Conservation (phyloP, 306 rosid genomes). For the Cicer arietinum region DNA sequence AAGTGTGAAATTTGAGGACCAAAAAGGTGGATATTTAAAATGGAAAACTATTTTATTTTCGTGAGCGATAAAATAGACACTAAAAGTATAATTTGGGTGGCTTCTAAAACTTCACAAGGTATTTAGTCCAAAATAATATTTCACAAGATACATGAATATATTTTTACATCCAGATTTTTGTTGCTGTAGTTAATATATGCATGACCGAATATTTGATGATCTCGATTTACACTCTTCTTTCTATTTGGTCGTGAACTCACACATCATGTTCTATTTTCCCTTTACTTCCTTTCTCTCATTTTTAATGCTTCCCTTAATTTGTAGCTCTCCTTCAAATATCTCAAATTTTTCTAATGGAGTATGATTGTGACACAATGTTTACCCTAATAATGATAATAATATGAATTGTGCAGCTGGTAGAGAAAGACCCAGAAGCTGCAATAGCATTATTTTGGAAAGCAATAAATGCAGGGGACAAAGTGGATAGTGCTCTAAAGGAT, state of each 20-base stretch:
- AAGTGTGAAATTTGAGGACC: too few relatives aligned
- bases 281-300: background rate
- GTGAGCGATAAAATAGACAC: too few relatives aligned
- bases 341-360: background rate
- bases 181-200: too few relatives aligned
- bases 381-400: background rate
- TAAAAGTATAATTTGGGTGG: background rate
- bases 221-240: too few relatives aligned
- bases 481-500: constrained; percentile 90
- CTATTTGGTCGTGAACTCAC: too few relatives aligned
- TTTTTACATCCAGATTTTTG: too few relatives aligned
- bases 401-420: constrained; percentile 60
- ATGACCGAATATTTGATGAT: too few relatives aligned
- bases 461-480: constrained; percentile 80
- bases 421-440: constrained; percentile 85
- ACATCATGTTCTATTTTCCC: too few relatives aligned
- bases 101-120: background rate
- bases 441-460: constrained; percentile 88
- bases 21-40: too few relatives aligned
- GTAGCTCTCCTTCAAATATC: background rate
- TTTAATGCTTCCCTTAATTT: background rate
- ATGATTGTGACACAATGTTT: background rate
- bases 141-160: background rate
- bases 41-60: too few relatives aligned
- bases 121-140: background rate